Percentiles rank a stretch among this genome's conserved stretches.
These are phyloP conservation scores for Aspergillus arachidicola DNA, from an alignment of 2,329 filamentous ascomycete species.

Conservation along the genomic window DNA sequence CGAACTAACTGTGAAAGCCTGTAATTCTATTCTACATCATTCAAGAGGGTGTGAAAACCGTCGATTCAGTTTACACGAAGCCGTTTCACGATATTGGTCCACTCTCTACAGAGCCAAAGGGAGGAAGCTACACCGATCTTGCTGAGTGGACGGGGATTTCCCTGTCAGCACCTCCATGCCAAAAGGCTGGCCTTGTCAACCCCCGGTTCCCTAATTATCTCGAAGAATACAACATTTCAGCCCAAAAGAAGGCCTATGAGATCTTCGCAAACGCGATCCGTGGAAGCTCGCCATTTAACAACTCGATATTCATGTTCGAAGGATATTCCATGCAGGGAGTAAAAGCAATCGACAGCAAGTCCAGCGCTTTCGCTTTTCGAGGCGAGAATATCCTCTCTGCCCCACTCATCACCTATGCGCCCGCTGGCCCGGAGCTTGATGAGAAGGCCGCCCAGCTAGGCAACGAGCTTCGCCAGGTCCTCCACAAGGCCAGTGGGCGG, in stretches of 20 bases:
- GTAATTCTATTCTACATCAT: slow-evolving; percentile 36
- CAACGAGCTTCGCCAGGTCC: slow-evolving; percentile 31
- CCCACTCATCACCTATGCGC: slow-evolving; percentile 35
- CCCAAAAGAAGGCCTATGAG: slow-evolving; percentile 42
- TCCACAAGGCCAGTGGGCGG: slow-evolving; percentile 23
- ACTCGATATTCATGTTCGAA: slow-evolving; percentile 59
- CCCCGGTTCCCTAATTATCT: slow-evolving; percentile 51
- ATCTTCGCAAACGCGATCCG: slow-evolving; percentile 39
- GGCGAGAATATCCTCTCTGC: slow-evolving; percentile 46
- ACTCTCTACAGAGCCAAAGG: slow-evolving; percentile 30
- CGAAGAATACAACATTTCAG: slow-evolving; percentile 40
- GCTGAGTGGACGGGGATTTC: slow-evolving; percentile 48
- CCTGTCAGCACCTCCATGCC: slow-evolving; percentile 41
- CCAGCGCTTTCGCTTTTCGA: slow-evolving; percentile 52
- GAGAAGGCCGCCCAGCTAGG: slow-evolving; percentile 31
- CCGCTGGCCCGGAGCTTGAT: slow-evolving; percentile 25
- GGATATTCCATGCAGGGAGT: slow-evolving; percentile 55
- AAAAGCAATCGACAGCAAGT: slow-evolving; percentile 34
- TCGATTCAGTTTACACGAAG: slow-evolving; percentile 45
- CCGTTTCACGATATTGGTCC: slow-evolving; percentile 50
- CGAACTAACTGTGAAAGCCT: slow-evolving; percentile 18
- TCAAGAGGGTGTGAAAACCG: slow-evolving; percentile 38
- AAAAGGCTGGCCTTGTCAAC: slow-evolving; percentile 45
- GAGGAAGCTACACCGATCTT: slow-evolving; percentile 52
- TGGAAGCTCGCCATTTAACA: slow-evolving; percentile 34